Conservation (phyloP, 306 rosid genomes). For the Quercus bicolor region DNA sequence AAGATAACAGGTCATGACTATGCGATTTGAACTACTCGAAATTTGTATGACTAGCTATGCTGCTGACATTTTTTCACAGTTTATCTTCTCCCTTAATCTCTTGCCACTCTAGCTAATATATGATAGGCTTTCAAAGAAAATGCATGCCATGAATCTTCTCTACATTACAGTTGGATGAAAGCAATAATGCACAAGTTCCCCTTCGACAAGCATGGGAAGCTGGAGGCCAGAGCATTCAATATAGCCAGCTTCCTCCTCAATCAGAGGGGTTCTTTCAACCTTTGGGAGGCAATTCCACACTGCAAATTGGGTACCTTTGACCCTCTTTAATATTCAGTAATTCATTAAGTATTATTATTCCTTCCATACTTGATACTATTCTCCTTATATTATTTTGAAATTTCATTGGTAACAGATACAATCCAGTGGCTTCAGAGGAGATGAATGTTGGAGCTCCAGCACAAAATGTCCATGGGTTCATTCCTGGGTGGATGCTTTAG, state of each 20-base stretch:
- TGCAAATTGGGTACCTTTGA: conserved; percentile 56
- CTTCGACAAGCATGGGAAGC: conserved; percentile 44
- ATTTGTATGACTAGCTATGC: too few relatives aligned
- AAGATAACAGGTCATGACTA: too few relatives aligned
- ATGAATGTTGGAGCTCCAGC: conserved; percentile 43
- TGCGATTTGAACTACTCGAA: too few relatives aligned
- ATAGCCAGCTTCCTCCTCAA: conserved; percentile 36
- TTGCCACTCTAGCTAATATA: not conserved
- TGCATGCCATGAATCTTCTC: not conserved
- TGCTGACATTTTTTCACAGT: too few relatives aligned
- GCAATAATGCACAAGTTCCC: conserved; percentile 21
- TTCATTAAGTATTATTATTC: too few relatives aligned
- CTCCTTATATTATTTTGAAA: not conserved
- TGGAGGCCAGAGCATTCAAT: conserved; percentile 25
- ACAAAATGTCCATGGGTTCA: conserved; percentile 46
- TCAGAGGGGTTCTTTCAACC: conserved; percentile 51
- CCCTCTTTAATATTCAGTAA: not conserved
- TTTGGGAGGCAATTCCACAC: conserved; percentile 38
- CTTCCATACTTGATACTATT: not conserved
- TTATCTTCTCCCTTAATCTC: not conserved
- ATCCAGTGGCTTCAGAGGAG: conserved; percentile 25
- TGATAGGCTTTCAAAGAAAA: not conserved
- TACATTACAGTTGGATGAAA: conserved; percentile 59
- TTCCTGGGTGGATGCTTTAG: conserved; percentile 68
- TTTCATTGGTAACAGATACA: conserved; percentile 45